A percentile compares a stretch with the other conserved stretches of the same genome.
phyloP scores from a whole-genome alignment of 75 land plant genomes.

The Ceratopteris richardii region DNA sequence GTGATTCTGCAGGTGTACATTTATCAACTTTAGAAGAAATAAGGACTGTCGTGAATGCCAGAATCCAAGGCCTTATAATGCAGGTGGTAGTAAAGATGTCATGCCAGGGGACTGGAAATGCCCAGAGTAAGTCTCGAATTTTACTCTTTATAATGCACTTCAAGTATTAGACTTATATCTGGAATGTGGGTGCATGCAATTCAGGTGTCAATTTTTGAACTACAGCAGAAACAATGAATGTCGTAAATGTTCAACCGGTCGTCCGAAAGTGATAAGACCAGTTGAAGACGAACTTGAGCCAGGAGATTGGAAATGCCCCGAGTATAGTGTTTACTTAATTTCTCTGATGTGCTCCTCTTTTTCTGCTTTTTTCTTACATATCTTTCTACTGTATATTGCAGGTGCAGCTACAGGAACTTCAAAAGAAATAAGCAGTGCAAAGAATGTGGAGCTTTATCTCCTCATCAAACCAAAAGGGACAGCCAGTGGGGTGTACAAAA shows the following conservation, averaged over 20 bases:
- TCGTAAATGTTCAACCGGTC: conserved; percentile 60
- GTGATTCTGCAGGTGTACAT: neutral
- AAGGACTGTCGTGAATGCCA: neutral
- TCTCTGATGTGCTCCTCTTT: conserved; percentile 15
- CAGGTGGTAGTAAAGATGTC: conserved; percentile 15
- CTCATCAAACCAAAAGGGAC: neutral
- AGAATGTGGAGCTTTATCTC: conserved; percentile 30
- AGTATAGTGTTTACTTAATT: conserved; percentile 19
- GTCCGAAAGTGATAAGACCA: conserved; percentile 45
- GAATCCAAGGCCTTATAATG: neutral
- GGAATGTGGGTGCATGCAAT: neutral
- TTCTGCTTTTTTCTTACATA: conserved; percentile 54
- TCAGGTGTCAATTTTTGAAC: conserved; percentile 70
- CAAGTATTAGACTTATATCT: neutral
- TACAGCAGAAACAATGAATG: conserved; percentile 59
- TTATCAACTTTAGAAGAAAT: neutral
- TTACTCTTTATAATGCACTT: neutral
- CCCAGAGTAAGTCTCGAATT: conserved; percentile 34
- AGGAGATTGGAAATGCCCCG: conserved; percentile 43
- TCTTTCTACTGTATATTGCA: conserved; percentile 33
- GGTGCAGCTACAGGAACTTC: conserved; percentile 67
- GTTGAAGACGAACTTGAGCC: conserved; percentile 25
- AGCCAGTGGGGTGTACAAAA: neutral
- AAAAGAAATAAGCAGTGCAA: conserved; percentile 46
- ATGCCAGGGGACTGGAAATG: conserved; percentile 71